Conservation (phyloP, 192 early-diverging fungal species). For the Rhizophlyctis rosea region DNA sequence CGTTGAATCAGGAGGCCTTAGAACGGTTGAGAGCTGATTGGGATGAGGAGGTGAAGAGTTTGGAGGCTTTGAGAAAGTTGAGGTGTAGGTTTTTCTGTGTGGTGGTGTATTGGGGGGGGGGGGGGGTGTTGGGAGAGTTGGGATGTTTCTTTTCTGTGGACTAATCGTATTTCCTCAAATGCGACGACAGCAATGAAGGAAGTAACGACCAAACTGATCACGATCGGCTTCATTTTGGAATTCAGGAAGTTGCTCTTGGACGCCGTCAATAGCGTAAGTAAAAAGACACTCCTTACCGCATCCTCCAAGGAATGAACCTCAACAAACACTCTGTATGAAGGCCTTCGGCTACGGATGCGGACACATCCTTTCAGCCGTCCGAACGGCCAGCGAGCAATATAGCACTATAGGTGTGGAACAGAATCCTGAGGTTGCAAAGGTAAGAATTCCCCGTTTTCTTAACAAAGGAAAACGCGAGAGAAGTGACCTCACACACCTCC, state of each 20-base stretch:
- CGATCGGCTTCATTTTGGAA: constrained; percentile 24
- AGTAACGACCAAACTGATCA: constrained; percentile 3
- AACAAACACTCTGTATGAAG: background rate
- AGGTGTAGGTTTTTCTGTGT: constrained; percentile 5
- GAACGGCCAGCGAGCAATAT: constrained; percentile 15
- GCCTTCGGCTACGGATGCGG: constrained; percentile 13
- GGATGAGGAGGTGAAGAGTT: constrained; percentile 14
- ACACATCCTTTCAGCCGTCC: constrained; percentile 4
- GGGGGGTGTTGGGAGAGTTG: background rate
- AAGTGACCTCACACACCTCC: too few species aligned
- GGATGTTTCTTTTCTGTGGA: background rate
- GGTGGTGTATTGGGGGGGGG: background rate
- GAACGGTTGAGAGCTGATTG: constrained; percentile 13
- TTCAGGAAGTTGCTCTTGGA: constrained; percentile 17
- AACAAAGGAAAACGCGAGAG: too few species aligned
- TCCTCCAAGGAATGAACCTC: background rate
- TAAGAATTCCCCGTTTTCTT: too few species aligned
- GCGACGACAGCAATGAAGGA: constrained; percentile 15
- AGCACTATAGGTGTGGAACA: background rate
- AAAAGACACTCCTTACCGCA: background rate
- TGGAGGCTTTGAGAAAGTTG: constrained; percentile 22
- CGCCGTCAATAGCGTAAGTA: constrained; percentile 7
- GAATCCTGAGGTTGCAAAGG: background rate
- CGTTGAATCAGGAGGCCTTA: constrained; percentile 7
- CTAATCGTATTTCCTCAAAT: constrained; percentile 3